Percentiles rank a stretch among this genome's conserved stretches.
These are phyloP conservation scores for Aureobasidium sp. DNA, from an alignment of 2,329 filamentous ascomycete species.

Conservation along the genomic window DNA sequence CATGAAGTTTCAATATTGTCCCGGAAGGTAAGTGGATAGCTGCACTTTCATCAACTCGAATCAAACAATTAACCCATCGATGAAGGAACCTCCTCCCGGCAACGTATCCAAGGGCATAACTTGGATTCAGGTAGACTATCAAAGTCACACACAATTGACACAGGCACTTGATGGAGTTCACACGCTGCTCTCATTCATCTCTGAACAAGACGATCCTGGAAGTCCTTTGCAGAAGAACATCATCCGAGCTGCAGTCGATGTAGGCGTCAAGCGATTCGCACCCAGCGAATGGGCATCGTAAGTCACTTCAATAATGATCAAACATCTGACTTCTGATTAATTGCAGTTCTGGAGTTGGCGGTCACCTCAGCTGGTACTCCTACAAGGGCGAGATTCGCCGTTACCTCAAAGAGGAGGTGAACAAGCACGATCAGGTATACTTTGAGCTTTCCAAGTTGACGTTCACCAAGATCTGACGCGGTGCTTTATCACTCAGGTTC, in stretches of 20 bases:
- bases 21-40: background rate
- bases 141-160: background rate
- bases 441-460: background rate
- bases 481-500: background rate
- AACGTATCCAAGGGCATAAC: background rate
- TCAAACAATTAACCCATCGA: background rate
- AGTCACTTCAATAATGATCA: background rate
- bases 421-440: background rate
- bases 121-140: background rate
- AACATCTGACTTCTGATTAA: background rate
- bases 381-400: background rate
- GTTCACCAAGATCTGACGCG: background rate
- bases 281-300: constrained; percentile 1
- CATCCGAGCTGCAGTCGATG: background rate
- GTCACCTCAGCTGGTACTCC: background rate
- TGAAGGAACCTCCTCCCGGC: background rate
- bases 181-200: background rate
- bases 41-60: background rate
- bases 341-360: background rate
- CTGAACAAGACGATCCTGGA: background rate
- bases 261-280: background rate
- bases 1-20: background rate
- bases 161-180: background rate
- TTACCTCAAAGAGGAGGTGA: background rate
- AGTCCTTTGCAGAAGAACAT: background rate